Evolutionary conservation across 106 monocot genomes (phyloP).

Genomic region (Apostasia ramifera): DNA sequence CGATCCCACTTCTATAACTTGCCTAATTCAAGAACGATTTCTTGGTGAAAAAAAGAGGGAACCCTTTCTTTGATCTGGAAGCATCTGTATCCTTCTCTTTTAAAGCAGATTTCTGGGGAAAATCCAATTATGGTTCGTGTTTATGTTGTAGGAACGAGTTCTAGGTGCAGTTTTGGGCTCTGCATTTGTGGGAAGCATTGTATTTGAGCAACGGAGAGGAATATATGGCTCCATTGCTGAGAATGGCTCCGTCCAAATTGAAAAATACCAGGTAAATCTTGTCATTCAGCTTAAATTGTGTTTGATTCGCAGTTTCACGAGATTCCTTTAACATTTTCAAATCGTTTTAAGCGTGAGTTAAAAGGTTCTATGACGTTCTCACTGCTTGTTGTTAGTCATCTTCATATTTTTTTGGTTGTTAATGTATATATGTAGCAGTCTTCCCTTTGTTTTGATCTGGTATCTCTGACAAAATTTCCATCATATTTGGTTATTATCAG

Average conservation of each 20-base stretch:
- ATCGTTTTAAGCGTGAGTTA: too few relatives aligned
- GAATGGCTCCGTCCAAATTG: not conserved
- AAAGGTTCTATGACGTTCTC: too few relatives aligned
- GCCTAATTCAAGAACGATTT: not conserved
- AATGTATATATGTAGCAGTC: too few relatives aligned
- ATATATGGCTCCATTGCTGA: conserved; percentile 41
- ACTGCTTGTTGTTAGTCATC: too few relatives aligned
- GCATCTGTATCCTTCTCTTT: too few relatives aligned
- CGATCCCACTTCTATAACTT: not conserved
- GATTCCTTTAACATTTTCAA: too few relatives aligned
- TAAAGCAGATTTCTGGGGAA: too few relatives aligned
- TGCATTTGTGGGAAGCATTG: conserved; percentile 26
- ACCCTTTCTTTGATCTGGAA: too few relatives aligned
- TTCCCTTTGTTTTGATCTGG: too few relatives aligned
- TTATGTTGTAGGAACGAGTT: conserved; percentile 44
- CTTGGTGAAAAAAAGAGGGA: not conserved
- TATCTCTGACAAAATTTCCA: too few relatives aligned
- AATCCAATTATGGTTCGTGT: not conserved
- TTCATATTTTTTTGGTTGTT: too few relatives aligned
- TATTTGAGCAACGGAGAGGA: conserved; percentile 42
- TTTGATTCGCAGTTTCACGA: not conserved
- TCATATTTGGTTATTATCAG: too few relatives aligned
- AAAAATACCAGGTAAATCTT: conserved; percentile 8
- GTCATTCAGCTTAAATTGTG: not conserved
- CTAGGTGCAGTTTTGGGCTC: conserved; percentile 49